Evolutionary conservation across 108 stramenopile genomes (phyloP), one percentile per base, ranked within the genome.

Genomic region (Skeletonema grethae): DNA sequence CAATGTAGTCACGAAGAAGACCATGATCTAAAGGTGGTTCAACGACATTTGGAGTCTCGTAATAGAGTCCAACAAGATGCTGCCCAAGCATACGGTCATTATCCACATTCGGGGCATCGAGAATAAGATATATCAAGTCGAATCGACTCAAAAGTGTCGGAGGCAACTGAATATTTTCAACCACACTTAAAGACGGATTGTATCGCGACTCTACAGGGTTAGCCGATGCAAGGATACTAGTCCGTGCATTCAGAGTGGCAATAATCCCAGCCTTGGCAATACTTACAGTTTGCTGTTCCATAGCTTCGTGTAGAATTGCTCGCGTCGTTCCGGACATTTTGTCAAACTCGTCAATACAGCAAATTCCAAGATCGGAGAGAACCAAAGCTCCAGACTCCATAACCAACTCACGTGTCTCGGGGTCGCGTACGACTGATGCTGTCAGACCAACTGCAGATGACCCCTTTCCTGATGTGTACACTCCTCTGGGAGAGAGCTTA

Each of bases 261-360:
- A 99, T 95, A 76, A 99, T 99, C 3, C 99, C 99, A 28, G 99
- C 98, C 78, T 99, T 99, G 28, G 99, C 98, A 34, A 99, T 94
- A 22, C 90, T 92, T 2, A 99, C 97, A 12, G 98, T 99, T 80
- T 99, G 99, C 75, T 99, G 99, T 84, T 99, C 99, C 98, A 99
- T 98, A 20, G 97, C 98, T 84, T 99, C 99, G 86, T 99, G 99
- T 2, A 99, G 92, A 66, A 99, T 93, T 8, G 97, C 95, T 41
- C 99, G 89, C 2, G 98, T 99, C 16, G 95, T 86, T 57, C 96
- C 99, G 25, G 88, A 87, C 99, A 99, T 99, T 84, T 99, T 99
- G 72, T 99, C 99, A 75, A 97, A 97, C 82, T 97, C 97, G 63
- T 92, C 91, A 80, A 97, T 97, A 80, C 99, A 99, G 75, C 98